phyloP scores from a whole-genome alignment of 129 eudicot genomes.

The Ambrosia artemisiifolia region DNA sequence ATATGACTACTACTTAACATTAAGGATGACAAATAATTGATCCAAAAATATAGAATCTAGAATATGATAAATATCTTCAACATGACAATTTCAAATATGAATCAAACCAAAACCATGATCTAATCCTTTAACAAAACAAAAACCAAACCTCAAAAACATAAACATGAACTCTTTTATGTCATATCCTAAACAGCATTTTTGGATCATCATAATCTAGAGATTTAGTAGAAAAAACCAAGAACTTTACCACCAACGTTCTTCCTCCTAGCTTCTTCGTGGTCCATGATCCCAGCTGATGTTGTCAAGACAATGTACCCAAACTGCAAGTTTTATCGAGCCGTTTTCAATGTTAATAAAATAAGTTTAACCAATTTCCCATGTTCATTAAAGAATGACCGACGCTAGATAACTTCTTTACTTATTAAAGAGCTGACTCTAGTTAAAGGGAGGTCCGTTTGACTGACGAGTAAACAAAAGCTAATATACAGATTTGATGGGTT shows the following conservation, averaged over 20 bases:
- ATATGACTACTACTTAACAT: neutral
- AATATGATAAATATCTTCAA: slow-evolving; percentile 17
- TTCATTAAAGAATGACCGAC: neutral
- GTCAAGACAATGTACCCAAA: slow-evolving; percentile 71
- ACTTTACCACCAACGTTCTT: slow-evolving; percentile 70
- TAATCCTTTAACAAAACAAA: slow-evolving; percentile 12
- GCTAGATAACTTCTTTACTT: too few species aligned
- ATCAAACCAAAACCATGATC: slow-evolving; percentile 28
- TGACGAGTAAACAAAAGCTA: neutral
- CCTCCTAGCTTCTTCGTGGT: slow-evolving; percentile 69
- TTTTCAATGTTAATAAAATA: neutral
- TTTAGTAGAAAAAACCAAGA: slow-evolving; percentile 61
- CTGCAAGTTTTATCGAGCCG: slow-evolving; percentile 27
- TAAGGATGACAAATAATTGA: neutral
- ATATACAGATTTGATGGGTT: neutral
- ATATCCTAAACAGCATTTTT: slow-evolving; percentile 25
- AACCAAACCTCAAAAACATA: slow-evolving; percentile 19
- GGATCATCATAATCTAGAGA: slow-evolving; percentile 11
- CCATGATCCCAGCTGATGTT: slow-evolving; percentile 67
- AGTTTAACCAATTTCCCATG: neutral
- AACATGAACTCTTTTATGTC: slow-evolving; percentile 13
- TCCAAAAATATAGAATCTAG: neutral
- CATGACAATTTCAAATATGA: neutral
- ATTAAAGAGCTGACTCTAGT: too few species aligned
- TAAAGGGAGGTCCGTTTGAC: neutral